Conservation (phyloP, 352 stramenopile species). For the Pythium monospermum region DNA sequence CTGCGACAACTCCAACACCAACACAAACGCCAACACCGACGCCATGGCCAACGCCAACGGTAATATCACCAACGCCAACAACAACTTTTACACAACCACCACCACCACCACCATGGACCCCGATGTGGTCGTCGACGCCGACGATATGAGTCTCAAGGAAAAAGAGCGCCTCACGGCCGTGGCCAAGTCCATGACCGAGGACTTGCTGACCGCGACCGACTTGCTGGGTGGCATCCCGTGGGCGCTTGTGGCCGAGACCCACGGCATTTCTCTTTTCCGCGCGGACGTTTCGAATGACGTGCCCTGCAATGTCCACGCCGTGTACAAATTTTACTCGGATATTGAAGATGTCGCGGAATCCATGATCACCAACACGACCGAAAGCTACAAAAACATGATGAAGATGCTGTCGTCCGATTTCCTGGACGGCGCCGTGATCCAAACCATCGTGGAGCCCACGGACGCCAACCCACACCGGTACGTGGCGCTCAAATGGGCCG, state of each 20-base stretch:
- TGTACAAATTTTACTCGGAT: slow-evolving; percentile 72
- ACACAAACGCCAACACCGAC: background rate
- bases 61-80: too few relatives aligned
- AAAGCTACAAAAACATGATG: slow-evolving; percentile 85
- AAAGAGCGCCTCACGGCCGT: slow-evolving; percentile 62
- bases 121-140: slow-evolving; percentile 11
- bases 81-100: background rate
- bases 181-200: slow-evolving; percentile 80
- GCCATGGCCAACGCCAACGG: background rate
- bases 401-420: slow-evolving; percentile 79
- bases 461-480: slow-evolving; percentile 64
- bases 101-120: slow-evolving; percentile 3
- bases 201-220: slow-evolving; percentile 69
- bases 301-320: slow-evolving; percentile 83
- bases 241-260: slow-evolving; percentile 73
- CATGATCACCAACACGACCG: slow-evolving; percentile 75
- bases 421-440: slow-evolving; percentile 70
- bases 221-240: slow-evolving; percentile 67
- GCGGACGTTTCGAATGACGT: slow-evolving; percentile 51
- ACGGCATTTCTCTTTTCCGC: slow-evolving; percentile 80
- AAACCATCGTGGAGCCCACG: slow-evolving; percentile 75
- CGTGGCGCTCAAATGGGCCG: slow-evolving; percentile 80
- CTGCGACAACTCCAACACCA: background rate
- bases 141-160: slow-evolving; percentile 48
- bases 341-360: slow-evolving; percentile 82